Conservation (phyloP, 345 rosid genomes). For the Heritiera littoralis region DNA sequence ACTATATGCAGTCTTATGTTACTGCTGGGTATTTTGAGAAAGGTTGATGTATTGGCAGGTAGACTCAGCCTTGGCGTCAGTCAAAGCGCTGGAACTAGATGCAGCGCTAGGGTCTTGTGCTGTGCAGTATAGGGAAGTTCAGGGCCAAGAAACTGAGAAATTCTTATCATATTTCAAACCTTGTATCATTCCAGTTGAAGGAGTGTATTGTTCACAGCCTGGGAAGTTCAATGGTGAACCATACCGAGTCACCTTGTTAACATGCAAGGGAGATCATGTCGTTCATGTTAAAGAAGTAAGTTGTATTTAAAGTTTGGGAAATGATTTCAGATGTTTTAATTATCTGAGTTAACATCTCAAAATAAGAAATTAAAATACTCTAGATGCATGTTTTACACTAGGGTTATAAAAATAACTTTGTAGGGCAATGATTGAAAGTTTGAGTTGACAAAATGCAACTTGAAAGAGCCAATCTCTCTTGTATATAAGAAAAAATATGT, state of each 20-base stretch:
- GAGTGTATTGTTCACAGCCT: constrained; percentile 47
- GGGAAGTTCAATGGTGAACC: constrained; percentile 36
- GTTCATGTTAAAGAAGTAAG: constrained; percentile 85
- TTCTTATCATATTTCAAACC: constrained; percentile 86
- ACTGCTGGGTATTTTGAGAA: constrained; percentile 15
- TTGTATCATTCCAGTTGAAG: constrained; percentile 79
- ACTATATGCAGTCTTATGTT: constrained; percentile 5
- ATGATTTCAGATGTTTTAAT: not conserved
- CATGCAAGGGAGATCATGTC: constrained; percentile 81
- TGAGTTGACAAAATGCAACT: not conserved
- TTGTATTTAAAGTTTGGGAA: constrained; percentile 14
- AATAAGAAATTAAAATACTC: not conserved
- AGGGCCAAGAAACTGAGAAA: constrained; percentile 79
- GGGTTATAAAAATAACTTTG: not conserved
- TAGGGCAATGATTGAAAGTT: not conserved
- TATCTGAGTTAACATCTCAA: constrained; percentile 8
- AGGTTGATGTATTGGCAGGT: constrained; percentile 43
- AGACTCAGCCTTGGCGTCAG: constrained; percentile 66
- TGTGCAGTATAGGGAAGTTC: constrained; percentile 86
- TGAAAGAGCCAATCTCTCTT: not conserved
- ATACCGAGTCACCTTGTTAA: constrained; percentile 52
- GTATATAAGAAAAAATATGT: not conserved
- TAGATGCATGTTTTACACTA: not conserved
- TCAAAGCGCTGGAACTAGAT: constrained; percentile 79
- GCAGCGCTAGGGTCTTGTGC: constrained; percentile 73